Base-by-base conservation (phyloP, 441 rosid species). In the Euphorbia corollata region DNA sequence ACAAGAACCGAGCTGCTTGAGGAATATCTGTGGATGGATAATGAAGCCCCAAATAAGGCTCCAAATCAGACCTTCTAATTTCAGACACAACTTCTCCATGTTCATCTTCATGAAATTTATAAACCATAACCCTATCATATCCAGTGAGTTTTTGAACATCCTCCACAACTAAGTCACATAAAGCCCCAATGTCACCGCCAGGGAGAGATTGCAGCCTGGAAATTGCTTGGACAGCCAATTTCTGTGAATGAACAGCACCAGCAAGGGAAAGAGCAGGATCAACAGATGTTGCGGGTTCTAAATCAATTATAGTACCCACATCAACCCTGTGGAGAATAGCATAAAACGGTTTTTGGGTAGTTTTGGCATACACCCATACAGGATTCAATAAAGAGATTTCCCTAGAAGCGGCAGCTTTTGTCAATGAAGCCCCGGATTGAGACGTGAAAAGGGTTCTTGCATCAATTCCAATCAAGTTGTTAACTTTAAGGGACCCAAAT, bases 71-170 rank as follows among this genome's bases (percentile, higher is more conserved):
- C 73, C 91, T 83, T 64, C 90, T 81, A 9, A 86, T 85, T 82
- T 91, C 97, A 0, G 96, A 87, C 15, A 91, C 77, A 62, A 89
- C 89, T 76, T 91, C 90, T 34, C 97, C 97, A 68, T 89, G 96
- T 59, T 84, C 89, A 79, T 89, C 96, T 51, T 86, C 94, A 71
- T 91, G 96, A 72, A 91, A 89, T 75, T 83, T 86, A 61, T 87
- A 91, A 0, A 86, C 84, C 96, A 91, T 91, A 36, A 91, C 92
- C 70, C 97, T 83, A 66, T 91, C 94, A 76, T 82, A 91, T 20
- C 96, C 96, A 0, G 92, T 87, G 51, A 88, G 86, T 63, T 81
- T 85, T 61, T 84, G 90, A 38, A 89, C 86, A 77, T 91, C 97
- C 80, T 91, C 94, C 64, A 85, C 96, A 70, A 89, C 80, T 3